Evolutionary conservation across 202 grass and related monocot genomes (phyloP).

Genomic region (Panicum virgatum): DNA sequence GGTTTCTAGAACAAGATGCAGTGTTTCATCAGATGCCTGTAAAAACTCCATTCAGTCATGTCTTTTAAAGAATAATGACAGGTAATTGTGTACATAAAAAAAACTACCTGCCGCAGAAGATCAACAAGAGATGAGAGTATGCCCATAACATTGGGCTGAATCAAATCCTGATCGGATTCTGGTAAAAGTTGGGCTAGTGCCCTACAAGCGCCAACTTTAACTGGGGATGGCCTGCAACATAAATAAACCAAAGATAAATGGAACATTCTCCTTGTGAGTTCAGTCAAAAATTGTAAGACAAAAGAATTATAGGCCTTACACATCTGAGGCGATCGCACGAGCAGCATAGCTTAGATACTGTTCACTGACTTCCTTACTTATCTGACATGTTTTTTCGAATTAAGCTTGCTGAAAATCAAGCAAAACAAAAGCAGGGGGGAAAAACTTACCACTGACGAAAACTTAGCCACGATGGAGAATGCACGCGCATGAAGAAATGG

Average conservation of each 20-base stretch:
- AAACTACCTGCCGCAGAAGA: constrained; percentile 77
- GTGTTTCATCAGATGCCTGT: constrained; percentile 91
- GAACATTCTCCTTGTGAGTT: constrained; percentile 12
- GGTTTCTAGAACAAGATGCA: constrained; percentile 98
- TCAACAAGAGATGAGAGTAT: constrained; percentile 80
- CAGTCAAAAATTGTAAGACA: constrained; percentile 12
- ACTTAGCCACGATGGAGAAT: constrained; percentile 77
- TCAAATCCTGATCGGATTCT: constrained; percentile 51
- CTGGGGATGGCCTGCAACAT: constrained; percentile 70
- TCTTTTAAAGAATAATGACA: constrained; percentile 11
- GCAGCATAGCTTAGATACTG: constrained; percentile 71
- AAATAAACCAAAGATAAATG: constrained; percentile 21
- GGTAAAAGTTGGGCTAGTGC: constrained; percentile 73
- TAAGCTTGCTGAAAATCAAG: constrained; percentile 26
- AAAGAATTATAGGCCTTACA: constrained; percentile 57
- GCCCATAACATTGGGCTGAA: constrained; percentile 68
- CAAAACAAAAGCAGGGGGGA: constrained; percentile 14
- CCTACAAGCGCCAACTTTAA: constrained; percentile 96
- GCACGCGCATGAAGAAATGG: constrained; percentile 93
- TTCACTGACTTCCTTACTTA: constrained; percentile 71
- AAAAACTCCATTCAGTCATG: constrained; percentile 35
- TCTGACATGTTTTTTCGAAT: constrained; percentile 50
- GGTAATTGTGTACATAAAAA: constrained; percentile 24
- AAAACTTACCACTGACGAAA: constrained; percentile 68
- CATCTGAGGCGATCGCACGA: constrained; percentile 76